A percentile compares a stretch with the other conserved stretches of the same genome.
Evolutionary conservation across 257 asterid genomes (phyloP).

Genomic region (Penstemon barbatus): DNA sequence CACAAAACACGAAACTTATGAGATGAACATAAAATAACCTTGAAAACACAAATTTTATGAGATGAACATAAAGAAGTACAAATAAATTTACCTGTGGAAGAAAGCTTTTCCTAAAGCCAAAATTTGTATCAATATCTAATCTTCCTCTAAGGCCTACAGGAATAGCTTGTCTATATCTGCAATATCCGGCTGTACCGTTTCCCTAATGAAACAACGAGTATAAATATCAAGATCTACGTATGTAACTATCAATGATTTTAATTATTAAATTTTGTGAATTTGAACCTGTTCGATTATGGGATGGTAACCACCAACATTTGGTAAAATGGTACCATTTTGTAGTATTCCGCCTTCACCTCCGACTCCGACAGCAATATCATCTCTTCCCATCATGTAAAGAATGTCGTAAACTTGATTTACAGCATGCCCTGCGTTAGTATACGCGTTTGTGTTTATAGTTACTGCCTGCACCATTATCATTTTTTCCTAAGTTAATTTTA

Average conservation of each 20-base stretch:
- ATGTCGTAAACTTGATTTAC: conserved; percentile 77
- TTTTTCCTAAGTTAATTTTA: too few relatives aligned
- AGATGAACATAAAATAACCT: too few relatives aligned
- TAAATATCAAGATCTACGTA: not conserved
- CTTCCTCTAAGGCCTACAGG: conserved; percentile 73
- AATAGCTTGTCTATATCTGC: conserved; percentile 84
- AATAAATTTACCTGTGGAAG: conserved; percentile 68
- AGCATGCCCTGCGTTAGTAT: conserved; percentile 77
- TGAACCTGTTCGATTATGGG: conserved; percentile 85
- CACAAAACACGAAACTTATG: too few relatives aligned
- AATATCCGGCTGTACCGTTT: conserved; percentile 68
- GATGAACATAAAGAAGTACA: not conserved
- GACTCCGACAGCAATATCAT: conserved; percentile 78
- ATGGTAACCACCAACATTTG: conserved; percentile 85
- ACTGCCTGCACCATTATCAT: conserved; percentile 54
- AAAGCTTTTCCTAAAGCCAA: conserved; percentile 66
- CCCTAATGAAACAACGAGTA: conserved; percentile 41
- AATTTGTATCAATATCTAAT: conserved; percentile 69
- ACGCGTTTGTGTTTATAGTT: conserved; percentile 67
- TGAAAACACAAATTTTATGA: not conserved
- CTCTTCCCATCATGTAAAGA: conserved; percentile 93
- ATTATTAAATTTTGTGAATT: not conserved
- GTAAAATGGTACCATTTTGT: conserved; percentile 63
- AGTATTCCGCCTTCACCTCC: conserved; percentile 94
- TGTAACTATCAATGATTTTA: not conserved